Evolutionary conservation across 805 yeast genomes (phyloP).

Genomic region (Hemisphaericaspora nanyangensis): DNA sequence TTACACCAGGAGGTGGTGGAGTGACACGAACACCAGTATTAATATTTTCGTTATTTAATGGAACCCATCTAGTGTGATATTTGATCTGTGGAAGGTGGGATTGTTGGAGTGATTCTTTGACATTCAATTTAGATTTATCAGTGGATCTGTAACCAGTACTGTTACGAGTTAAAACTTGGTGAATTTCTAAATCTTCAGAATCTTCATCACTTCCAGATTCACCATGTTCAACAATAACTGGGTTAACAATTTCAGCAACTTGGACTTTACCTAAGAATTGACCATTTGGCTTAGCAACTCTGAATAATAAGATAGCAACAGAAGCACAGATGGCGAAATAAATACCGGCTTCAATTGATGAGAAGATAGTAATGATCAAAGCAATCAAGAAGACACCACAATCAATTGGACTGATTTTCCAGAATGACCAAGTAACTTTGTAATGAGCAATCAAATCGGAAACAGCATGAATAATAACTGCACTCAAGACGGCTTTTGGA

Average conservation of each 20-base stretch:
- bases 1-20: slow-evolving; percentile 88
- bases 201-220: slow-evolving; percentile 6
- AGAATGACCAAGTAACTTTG: slow-evolving; percentile 62
- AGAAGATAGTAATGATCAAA: slow-evolving; percentile 69
- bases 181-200: slow-evolving; percentile 33
- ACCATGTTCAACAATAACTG: slow-evolving; percentile 34
- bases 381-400: slow-evolving; percentile 68
- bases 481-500: slow-evolving; percentile 84
- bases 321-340: slow-evolving; percentile 89
- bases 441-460: slow-evolving; percentile 76
- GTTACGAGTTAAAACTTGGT: slow-evolving; percentile 37
- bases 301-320: slow-evolving; percentile 65
- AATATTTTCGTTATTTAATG: slow-evolving; percentile 45
- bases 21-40: slow-evolving; percentile 56
- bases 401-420: slow-evolving; percentile 73
- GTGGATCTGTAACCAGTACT: slow-evolving; percentile 22
- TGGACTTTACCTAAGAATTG: slow-evolving; percentile 75
- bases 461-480: slow-evolving; percentile 91
- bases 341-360: slow-evolving; percentile 82
- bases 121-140: slow-evolving; percentile 11
- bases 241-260: slow-evolving; percentile 68
- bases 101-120: slow-evolving; percentile 17
- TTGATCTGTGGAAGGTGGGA: slow-evolving; percentile 26
- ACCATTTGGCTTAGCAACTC: slow-evolving; percentile 78
- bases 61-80: slow-evolving; percentile 68